Percentiles rank a stretch among this genome's conserved stretches.
Conservation (phyloP, 1,139 yeast genomes). For the Arxiozyma slooffiae region DNA sequence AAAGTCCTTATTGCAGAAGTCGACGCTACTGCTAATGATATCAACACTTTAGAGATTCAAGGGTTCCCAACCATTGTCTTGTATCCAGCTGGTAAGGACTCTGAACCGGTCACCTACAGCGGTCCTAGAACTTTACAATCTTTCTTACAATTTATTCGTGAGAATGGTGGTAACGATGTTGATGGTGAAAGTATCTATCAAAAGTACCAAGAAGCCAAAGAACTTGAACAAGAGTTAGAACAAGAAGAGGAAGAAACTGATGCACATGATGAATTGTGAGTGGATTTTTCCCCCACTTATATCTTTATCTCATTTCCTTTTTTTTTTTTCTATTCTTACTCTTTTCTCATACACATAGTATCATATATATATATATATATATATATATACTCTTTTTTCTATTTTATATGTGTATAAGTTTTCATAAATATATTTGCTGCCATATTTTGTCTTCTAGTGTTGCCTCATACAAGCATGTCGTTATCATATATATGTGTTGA, state of each 20-base stretch:
- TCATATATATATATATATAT: too few relatives aligned
- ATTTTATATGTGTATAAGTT: too few relatives aligned
- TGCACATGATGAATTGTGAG: slow-evolving; percentile 23
- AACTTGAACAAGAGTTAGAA: slow-evolving; percentile 17
- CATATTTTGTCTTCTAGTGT: background rate
- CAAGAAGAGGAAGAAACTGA: slow-evolving; percentile 12
- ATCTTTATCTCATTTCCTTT: too few relatives aligned
- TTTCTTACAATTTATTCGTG: slow-evolving; percentile 60
- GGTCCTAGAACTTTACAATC: slow-evolving; percentile 70
- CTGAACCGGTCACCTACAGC: slow-evolving; percentile 57
- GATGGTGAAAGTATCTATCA: slow-evolving; percentile 41
- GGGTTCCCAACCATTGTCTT: slow-evolving; percentile 93
- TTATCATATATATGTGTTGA: too few relatives aligned
- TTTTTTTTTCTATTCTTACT: too few relatives aligned
- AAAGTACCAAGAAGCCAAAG: slow-evolving; percentile 28
- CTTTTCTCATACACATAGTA: too few relatives aligned
- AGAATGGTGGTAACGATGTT: slow-evolving; percentile 48
- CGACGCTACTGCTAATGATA: slow-evolving; percentile 86
- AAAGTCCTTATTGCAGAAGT: slow-evolving; percentile 72
- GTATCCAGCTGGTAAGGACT: slow-evolving; percentile 82
- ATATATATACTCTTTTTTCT: too few relatives aligned
- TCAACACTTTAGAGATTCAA: slow-evolving; percentile 56
- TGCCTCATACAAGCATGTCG: too few relatives aligned
- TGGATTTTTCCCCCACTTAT: too few relatives aligned
- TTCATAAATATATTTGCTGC: background rate